Evolutionary conservation across 2,329 filamentous ascomycete genomes (phyloP), one percentile per base, ranked within the genome.

Genomic region (Cercospora nicotianae): DNA sequence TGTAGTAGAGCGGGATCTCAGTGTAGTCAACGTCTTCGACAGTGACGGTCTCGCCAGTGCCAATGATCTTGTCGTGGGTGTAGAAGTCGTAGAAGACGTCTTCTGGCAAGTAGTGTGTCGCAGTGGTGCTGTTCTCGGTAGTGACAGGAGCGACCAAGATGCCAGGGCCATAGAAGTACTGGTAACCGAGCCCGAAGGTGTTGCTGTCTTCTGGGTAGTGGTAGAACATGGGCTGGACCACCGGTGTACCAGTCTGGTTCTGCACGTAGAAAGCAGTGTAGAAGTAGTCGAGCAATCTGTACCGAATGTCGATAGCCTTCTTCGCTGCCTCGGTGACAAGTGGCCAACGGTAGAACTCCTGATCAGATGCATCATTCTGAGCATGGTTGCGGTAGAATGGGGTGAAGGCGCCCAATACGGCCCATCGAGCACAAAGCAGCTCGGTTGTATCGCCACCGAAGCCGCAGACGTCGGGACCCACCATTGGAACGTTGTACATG

Each of bases 361-460:
- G 91, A 3, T 78, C 77, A n/a, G 85, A 82, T 3, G 78, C 77
- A 33, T 79, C 77, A 51, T 84, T 78, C 30, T 83, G 82, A 67
- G 90, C 90, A 80, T 94, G 91, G 77, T 92, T 89, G 69, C 91
- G 89, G 81, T 89, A 93, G 81, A 94, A 93, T 0, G 90, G 88
- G 42, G 86, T 84, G 81, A 93, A 93, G 8, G 90, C 90, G 16
- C 90, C 90, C 0, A 93, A 84, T 28, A 86, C 84, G 1, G 90
- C 87, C 91, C 91, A 94, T n/a, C 91, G 87, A 3, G 90, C 87
- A 76, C 91, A 93, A 5, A 93, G 85, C 57, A 86, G 81, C 76
- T 91, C 87, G 10, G 86, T 90, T 0, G 89, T 89, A 73, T 90
- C 85, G 13, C 82, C 84, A 10, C 83, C 89, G 74, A 91, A 96